Base-by-base conservation (phyloP, 192 early-diverging fungal genomes). In the Mortierella hygrophila region DNA sequence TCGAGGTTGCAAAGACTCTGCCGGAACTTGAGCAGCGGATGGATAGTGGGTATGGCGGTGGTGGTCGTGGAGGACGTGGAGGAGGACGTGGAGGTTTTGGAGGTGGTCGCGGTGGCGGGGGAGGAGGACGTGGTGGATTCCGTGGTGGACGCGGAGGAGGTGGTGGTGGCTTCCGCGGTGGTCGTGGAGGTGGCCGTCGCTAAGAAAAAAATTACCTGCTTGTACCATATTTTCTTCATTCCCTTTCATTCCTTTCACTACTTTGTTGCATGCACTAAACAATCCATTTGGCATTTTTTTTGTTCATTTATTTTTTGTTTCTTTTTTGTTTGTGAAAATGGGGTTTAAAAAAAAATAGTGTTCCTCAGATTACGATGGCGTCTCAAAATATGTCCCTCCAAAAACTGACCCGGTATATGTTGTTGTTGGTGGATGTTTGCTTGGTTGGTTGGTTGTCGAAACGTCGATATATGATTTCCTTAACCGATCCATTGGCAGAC, bases 1-100 rank as follows among this genome's bases (percentile, higher is more conserved):
- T 98, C 9, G 92, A 93, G 89, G 90, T 97, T 72, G 91, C 93
- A 68, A 92, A 85, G 26, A 91, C 94, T 74, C 86, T 99, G 49
- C 98, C 98, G 35, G 96, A 97, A 82, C 88, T 99, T 23, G 91
- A 94, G 83, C 95, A 94, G 52, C 88, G 86, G 68, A 77, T 78
- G 76, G 87, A 84, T 75, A 84, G 90, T 49, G 80, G 89, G 46
- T 79, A 44, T 21, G 82, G 77, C 41, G 90, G 90, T 70, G 89
- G 90, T 49, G 76, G 89, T 71, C 89, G 93, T 23, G 78, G 90
- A 32, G 88, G 91, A 60, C 77, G 89, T 71, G 89, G 93, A 23
- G 78, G 90, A 32, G 88, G 91, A 60, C 81, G 90, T 7, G 77
- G 77, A n/a, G 74, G 74, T 13, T 49, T 21, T 44, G 82, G 92